Evolutionary conservation across 2,329 filamentous ascomycete species (phyloP), one percentile per base, ranked within the genome.

Genomic region (Penicillium rolfsii): DNA sequence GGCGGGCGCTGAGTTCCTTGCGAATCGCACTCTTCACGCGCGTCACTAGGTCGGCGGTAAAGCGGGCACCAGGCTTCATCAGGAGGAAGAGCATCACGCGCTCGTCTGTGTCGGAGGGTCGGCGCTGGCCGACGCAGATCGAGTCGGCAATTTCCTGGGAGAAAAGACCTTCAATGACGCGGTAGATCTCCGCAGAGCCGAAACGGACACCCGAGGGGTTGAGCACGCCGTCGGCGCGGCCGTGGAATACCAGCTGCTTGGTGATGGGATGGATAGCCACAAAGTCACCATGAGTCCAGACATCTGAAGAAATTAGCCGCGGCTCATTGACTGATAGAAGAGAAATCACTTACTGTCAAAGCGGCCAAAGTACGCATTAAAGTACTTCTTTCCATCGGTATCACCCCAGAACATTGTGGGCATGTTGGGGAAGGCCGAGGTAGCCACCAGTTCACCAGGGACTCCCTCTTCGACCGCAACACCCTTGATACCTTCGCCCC

Each of bases 211-310:
- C 91, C 6, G 84, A 87, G 0, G 91, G 91, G 71, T 95, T 95
- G 55, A 95, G 77, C 2, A 95, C 91, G 12, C 91, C 91, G 70
- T 95, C 91, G 5, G 83, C 67, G 16, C 73, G 69, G 14, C 75
- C 75, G 26, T 73, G 69, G 49, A 77, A 71, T 8, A 70, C 57
- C 4, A 75, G 57, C 57, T 86, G 84, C 6, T 86, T 84, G 1
- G 90, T 93, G 4, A 77, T 65, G 0, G 90, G 90, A 70, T 94
- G 87, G 14, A 90, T 79, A 38, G 84, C 83, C 69, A 91, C 87
- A 73, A 93, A 94, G 71, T 95, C 91, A 24, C 91, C 91, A 64
- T 95, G 91, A 0, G 90, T 89, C 91, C 91, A 95, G 1, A 91
- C 90, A 58, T 86, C 73, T 71, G 41, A 2, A n/a, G 16, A 8